Conservation (phyloP, 805 yeast species). For the Lipomyces kockii region DNA sequence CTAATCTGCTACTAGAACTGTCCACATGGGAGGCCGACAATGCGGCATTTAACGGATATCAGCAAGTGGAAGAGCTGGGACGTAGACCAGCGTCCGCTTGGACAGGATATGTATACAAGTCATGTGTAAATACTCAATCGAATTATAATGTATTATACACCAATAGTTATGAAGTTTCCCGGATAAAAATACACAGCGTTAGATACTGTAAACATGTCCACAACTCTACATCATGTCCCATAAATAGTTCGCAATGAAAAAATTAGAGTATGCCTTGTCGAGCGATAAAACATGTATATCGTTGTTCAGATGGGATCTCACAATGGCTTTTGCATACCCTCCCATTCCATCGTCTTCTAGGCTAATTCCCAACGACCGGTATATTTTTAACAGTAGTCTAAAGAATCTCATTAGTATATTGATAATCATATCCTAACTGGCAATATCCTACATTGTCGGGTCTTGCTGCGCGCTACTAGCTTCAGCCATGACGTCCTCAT, state of each 20-base stretch:
- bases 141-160: not conserved
- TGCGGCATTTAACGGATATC: slow-evolving; percentile 81
- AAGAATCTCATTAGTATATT: not conserved
- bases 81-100: slow-evolving; percentile 10
- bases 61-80: slow-evolving; percentile 29
- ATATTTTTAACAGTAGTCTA: slow-evolving; percentile 32
- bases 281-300: slow-evolving; percentile 34
- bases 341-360: slow-evolving; percentile 31
- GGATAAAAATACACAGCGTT: not conserved
- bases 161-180: not conserved
- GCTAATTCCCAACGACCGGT: slow-evolving; percentile 35
- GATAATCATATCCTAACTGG: not conserved
- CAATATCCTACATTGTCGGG: slow-evolving; percentile 29
- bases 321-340: slow-evolving; percentile 29
- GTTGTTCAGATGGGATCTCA: slow-evolving; percentile 33
- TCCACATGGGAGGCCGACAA: slow-evolving; percentile 98
- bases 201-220: not conserved
- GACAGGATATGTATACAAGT: not conserved
- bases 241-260: slow-evolving; percentile 70
- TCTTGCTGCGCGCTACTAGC: slow-evolving; percentile 33
- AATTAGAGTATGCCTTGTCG: slow-evolving; percentile 61
- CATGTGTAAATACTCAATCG: not conserved
- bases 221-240: slow-evolving; percentile 59
- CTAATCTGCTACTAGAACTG: slow-evolving; percentile 46
- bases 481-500: slow-evolving; percentile 27